A percentile compares a stretch with the other conserved stretches of the same genome.
Evolutionary conservation across 805 yeast genomes (phyloP).

Genomic region (Candida lessepsii): DNA sequence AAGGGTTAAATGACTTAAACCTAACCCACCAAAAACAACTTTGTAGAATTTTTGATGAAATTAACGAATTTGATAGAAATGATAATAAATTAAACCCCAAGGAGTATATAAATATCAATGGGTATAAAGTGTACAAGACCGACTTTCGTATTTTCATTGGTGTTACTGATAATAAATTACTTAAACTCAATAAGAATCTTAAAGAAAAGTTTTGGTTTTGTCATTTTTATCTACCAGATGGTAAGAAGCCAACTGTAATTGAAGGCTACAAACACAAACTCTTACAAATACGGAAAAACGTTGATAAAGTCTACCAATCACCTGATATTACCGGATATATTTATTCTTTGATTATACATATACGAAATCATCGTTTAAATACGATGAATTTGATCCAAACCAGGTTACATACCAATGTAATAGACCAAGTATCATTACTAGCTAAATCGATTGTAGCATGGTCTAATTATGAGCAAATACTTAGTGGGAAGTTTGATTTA

Average conservation of each 20-base stretch:
- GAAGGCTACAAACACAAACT: not conserved
- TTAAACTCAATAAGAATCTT: conserved; percentile 19
- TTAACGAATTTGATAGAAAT: conserved; percentile 24
- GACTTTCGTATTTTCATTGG: conserved; percentile 18
- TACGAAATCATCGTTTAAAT: conserved; percentile 38
- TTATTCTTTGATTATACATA: conserved; percentile 35
- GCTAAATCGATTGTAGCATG: conserved; percentile 26
- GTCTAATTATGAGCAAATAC: conserved; percentile 4
- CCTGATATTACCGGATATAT: conserved; percentile 38
- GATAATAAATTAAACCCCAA: conserved; percentile 6
- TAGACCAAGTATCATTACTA: conserved; percentile 28
- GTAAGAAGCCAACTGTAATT: not conserved
- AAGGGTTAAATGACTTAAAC: conserved; percentile 17
- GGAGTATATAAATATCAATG: conserved; percentile 9
- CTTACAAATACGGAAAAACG: not conserved
- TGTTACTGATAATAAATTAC: conserved; percentile 13
- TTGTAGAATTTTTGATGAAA: conserved; percentile 18
- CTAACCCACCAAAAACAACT: conserved; percentile 17
- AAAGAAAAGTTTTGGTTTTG: conserved; percentile 29
- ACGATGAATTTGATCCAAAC: conserved; percentile 38
- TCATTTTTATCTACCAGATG: conserved; percentile 11
- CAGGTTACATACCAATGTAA: conserved; percentile 32
- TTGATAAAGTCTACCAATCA: conserved; percentile 24
- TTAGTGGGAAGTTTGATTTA: conserved; percentile 16
- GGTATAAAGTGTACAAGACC: conserved; percentile 14